Evolutionary conservation across 108 stramenopile genomes (phyloP).

Genomic region (Cylindrotheca closterium): DNA sequence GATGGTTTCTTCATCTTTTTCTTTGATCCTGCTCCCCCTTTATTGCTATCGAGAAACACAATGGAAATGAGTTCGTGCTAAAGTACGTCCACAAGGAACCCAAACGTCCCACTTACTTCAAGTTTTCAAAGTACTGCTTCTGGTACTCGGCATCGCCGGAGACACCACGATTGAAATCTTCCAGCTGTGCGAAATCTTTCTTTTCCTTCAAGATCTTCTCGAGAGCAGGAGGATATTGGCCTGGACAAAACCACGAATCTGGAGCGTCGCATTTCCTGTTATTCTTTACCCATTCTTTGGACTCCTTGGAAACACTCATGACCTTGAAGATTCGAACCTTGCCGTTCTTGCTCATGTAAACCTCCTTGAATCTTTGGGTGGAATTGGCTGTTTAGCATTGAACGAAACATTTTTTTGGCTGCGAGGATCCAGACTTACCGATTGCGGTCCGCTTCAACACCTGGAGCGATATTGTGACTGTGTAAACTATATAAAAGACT

Average conservation of each 20-base stretch:
- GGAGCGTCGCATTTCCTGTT: conserved; percentile 87
- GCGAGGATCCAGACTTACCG: conserved; percentile 30
- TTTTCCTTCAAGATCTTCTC: conserved; percentile 81
- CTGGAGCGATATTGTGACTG: conserved; percentile 65
- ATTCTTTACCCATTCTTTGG: conserved; percentile 86
- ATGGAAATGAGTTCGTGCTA: not conserved
- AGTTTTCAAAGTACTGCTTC: conserved; percentile 81
- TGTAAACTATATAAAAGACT: conserved; percentile 92
- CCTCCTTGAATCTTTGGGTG: conserved; percentile 68
- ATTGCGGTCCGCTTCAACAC: conserved; percentile 74
- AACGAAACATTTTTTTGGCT: too few relatives aligned
- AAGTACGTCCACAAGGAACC: not conserved
- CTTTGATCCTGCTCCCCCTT: conserved; percentile 8
- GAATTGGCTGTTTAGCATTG: too few relatives aligned
- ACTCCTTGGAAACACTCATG: conserved; percentile 81
- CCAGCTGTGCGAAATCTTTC: conserved; percentile 84
- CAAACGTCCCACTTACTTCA: conserved; percentile 38
- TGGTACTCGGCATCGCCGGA: conserved; percentile 64
- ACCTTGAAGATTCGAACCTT: conserved; percentile 97
- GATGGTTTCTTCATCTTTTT: conserved; percentile 3
- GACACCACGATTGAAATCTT: conserved; percentile 86
- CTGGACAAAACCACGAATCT: conserved; percentile 89
- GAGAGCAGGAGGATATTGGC: conserved; percentile 88
- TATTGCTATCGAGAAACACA: not conserved
- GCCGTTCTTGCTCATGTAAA: conserved; percentile 90